Base-by-base conservation (phyloP, 768 basidiomycete species). In the Suillus weaverae region DNA sequence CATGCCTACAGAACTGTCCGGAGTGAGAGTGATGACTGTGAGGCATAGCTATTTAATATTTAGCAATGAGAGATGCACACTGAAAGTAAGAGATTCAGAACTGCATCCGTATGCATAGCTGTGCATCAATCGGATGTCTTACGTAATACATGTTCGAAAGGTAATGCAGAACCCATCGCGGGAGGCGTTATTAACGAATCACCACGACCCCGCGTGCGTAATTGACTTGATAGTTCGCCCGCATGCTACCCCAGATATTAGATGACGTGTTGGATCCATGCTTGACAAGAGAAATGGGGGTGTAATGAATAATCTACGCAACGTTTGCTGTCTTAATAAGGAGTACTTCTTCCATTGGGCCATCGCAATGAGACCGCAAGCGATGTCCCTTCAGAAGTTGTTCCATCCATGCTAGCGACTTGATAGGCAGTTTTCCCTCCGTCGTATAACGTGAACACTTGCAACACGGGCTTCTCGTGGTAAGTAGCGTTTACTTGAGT, bases 1-100 rank as follows among this genome's bases (percentile, higher is more conserved):
- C 97, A 72, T 98, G 96, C 68, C 87, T 89, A 81, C 96, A 97
- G 78, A 95, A 97, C 71, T 96, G 89, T 36, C 95, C 95, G 0
- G 94, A 97, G 72, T 97, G 95, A 22, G 92, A 94, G 76, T 95
- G 94, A 73, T 94, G 93, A 72, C 89, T 91, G 71, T 86, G 80
- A 64, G 88, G 89, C 86, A 86, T 87, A 44, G 63, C 36, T 62
- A 57, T 50, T 59, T 59, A 53, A 53, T 53, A 32, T 18, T 53
- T 53, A 18, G 26, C 16, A 51, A 22, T 46, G n/a, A 26, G 48
- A 38, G 35, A 57, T 38, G 33, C 36, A 57, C 16, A 14, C 35
- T 22, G 36, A 39, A 26, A 38, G 16, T 16, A 26, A 35, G 20
- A 32, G 18, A 53, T 26, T 50, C 48, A 26, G 26, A 41, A 26